Base-by-base conservation (phyloP, 2,329 filamentous ascomycete genomes). In the Diplocarpon rosae region DNA sequence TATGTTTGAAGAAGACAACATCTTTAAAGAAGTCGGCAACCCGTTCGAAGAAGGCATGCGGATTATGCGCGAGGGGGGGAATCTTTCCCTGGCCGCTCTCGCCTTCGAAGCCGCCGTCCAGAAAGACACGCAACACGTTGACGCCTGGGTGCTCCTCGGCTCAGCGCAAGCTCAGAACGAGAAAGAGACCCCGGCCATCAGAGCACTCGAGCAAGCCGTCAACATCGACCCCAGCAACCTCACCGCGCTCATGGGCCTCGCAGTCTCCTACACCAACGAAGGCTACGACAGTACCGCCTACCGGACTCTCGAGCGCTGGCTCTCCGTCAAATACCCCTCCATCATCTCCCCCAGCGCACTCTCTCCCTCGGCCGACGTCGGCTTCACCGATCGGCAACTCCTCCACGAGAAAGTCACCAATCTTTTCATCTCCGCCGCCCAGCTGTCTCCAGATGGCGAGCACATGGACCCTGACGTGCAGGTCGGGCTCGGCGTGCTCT, bases 391-490 rank as follows among this genome's bases (percentile, higher is more conserved):
- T 67, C 84, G 90, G 20, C 82, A 92, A 59, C 70, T 84, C 41
- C 76, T 98, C 17, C 92, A 96, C 65, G 83, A 86, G 57, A 86
- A 87, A 60, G 85, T 98, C 30, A 95, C 88, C 1, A 75, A 85
- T 50, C 75, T 90, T 35, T 98, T 95, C 67, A 94, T 98, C 60
- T 72, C 82, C 62, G 92, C 92, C 0, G 92, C 92, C 0, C 89
- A 95, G 58, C 76, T 95, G 39, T 92, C 86, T 27, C 92, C 92
- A 0, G 82, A 86, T 39, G 92, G 90, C 49, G 86, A 88, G 59
- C 86, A 92, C 59, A 96, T 98, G 85, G 93, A 98, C 60, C 92
- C 92, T 0, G 92, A 98, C 62, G 92, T 98, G 7, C 93, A 98
- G 66, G 92, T 98, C 47, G 92, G 92, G 1, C 74, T 98, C 1